Percentiles rank a stretch among this genome's conserved stretches.
Conservation (phyloP, 352 stramenopile species). For the Pythium brachiatum region DNA sequence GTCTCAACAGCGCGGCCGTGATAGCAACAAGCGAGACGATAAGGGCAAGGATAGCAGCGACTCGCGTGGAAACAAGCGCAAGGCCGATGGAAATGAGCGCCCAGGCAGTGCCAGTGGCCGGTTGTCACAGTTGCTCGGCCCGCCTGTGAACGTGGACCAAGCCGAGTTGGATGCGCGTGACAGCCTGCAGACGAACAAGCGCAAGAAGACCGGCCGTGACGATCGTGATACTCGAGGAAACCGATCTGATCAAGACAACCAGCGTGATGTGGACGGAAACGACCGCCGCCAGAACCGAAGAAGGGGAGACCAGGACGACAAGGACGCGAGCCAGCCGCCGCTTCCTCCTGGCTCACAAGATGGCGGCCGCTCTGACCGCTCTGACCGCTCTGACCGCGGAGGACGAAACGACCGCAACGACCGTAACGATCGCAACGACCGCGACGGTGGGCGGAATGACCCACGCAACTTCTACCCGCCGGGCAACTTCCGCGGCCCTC, state of each 20-base stretch:
- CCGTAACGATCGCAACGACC: slow-evolving; percentile 11
- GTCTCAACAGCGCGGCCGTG: slow-evolving; percentile 19
- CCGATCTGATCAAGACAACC: slow-evolving; percentile 31
- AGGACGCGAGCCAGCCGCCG: slow-evolving; percentile 24
- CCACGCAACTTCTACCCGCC: slow-evolving; percentile 31
- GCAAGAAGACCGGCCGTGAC: slow-evolving; percentile 40
- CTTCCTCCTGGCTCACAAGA: slow-evolving; percentile 29
- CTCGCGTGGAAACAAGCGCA: slow-evolving; percentile 27
- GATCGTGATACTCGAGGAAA: slow-evolving; percentile 21
- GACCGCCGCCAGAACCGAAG: slow-evolving; percentile 26
- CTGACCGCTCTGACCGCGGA: slow-evolving; percentile 24
- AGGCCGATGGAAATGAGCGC: slow-evolving; percentile 19
- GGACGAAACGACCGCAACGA: slow-evolving; percentile 23
- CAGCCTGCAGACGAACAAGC: slow-evolving; percentile 54
- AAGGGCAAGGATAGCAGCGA: slow-evolving; percentile 17
- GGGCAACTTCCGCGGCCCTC: slow-evolving; percentile 55
- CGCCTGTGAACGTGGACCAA: slow-evolving; percentile 76
- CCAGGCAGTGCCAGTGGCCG: slow-evolving; percentile 26
- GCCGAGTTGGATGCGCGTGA: slow-evolving; percentile 71
- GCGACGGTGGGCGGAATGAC: slow-evolving; percentile 14
- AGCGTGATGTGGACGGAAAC: slow-evolving; percentile 21
- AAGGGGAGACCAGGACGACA: slow-evolving; percentile 27
- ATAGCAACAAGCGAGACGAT: not conserved
- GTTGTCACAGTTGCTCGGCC: slow-evolving; percentile 53
- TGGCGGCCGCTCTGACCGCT: slow-evolving; percentile 10